A percentile compares a stretch with the other conserved stretches of the same genome.
These are phyloP conservation scores for Tuber melanosporum DNA, from an alignment of 495 filamentous ascomycete genomes.

Conservation along the genomic window DNA sequence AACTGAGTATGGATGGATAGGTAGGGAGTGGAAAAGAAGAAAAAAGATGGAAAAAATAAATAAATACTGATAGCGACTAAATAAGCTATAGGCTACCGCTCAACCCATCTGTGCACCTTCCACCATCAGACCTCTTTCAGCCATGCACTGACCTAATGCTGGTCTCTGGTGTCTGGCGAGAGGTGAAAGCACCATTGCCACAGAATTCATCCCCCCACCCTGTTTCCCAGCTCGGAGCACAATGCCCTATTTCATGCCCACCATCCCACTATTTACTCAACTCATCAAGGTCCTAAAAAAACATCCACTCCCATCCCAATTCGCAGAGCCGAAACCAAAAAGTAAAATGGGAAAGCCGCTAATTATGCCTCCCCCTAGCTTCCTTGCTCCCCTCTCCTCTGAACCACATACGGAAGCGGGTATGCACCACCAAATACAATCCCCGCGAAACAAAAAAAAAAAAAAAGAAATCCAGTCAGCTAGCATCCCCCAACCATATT, in stretches of 20 bases:
- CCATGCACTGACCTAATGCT: background rate
- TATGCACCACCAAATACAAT: background rate
- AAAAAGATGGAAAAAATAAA: conserved; percentile 4
- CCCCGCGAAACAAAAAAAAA: background rate
- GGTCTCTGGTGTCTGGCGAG: background rate
- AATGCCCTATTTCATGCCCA: background rate
- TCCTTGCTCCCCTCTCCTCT: background rate
- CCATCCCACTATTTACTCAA: background rate
- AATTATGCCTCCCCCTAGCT: background rate
- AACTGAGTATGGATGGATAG: background rate
- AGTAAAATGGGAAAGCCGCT: background rate
- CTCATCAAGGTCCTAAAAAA: background rate
- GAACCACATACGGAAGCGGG: background rate
- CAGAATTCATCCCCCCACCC: background rate
- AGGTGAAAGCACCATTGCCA: background rate
- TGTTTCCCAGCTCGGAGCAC: conserved; percentile 1
- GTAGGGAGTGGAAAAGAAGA: conserved; percentile 1
- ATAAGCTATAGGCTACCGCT: background rate
- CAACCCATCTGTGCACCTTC: background rate
- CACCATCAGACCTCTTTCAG: background rate
- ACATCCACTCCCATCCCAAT: background rate
- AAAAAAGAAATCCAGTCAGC: background rate
- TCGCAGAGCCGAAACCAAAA: background rate
- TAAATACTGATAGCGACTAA: background rate
- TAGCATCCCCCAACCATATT: background rate